Base-by-base conservation (phyloP, 169 alveolate genomes). In the Babesia gibsoni region DNA sequence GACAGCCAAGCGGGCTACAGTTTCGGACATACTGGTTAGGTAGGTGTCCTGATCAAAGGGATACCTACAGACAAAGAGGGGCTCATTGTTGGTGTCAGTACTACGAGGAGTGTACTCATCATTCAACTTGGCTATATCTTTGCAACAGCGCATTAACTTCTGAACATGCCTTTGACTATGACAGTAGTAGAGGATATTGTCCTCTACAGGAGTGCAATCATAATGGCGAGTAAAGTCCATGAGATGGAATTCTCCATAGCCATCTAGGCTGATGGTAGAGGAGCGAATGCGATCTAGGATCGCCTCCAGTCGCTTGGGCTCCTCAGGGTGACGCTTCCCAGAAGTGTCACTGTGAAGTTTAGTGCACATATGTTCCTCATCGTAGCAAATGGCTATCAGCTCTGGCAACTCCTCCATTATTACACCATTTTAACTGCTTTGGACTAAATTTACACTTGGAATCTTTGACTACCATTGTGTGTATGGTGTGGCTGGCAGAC, bases 1-100 rank as follows among this genome's bases (percentile, higher is more conserved):
- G 27, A 84, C 83, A n/a, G 88, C 91, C 52, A 81, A 43, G 20
- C 69, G 73, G 30, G 91, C 83, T 36, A 84, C 91, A 3, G 46
- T 65, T 32, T 78, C 89, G 20, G 89, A 68, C 46, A 67, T 42
- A 7, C 67, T 65, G 8, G 91, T 79, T 52, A 79, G 63, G 52
- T 84, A 79, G 4, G 88, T 84, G 16, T 84, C 89, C 32, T 53
- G 37, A 32, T 72, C 83, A 37, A 72, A 35, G 9, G 83, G 83
- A 30, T 41, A 72, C 36, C 33, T 6, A 9, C 43, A 9, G 9
- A 12, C 23, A 9, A 20, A 20, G 33, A 20, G 50, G 12, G 18
- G 14, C 33, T 32, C 2, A 16, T 20, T 0, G 1, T 18, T 33
- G 25, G 33, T 3, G 23, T 42, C 46, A 12, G 33, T 10, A n/a